These are phyloP conservation scores for Lentinula novae-zelandiae DNA, from an alignment of 1,284 basidiomycete genomes.

Conservation along the genomic window DNA sequence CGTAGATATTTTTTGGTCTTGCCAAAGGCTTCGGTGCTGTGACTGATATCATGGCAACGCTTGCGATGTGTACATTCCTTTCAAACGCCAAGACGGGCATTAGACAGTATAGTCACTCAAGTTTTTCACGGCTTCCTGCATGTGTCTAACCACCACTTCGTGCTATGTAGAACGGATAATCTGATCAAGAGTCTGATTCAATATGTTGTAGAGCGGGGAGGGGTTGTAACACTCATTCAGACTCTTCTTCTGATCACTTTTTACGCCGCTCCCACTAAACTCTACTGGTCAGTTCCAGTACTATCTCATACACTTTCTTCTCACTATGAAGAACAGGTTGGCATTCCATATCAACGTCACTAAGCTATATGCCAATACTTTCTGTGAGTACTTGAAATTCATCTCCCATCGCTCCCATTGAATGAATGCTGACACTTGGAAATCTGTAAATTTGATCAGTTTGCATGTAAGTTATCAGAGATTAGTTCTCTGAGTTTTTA, in stretches of 20 bases:
- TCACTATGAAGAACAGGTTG: not conserved
- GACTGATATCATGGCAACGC: slow-evolving; percentile 39
- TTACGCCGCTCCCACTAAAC: slow-evolving; percentile 19
- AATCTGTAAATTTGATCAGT: slow-evolving; percentile 3
- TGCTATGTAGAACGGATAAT: slow-evolving; percentile 27
- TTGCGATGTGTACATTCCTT: slow-evolving; percentile 37
- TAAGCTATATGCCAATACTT: slow-evolving; percentile 26
- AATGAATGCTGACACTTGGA: not conserved
- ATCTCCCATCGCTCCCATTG: not conserved
- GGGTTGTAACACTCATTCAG: slow-evolving; percentile 23
- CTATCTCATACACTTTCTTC: not conserved
- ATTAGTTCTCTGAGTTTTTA: not conserved
- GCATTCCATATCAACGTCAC: slow-evolving; percentile 25
- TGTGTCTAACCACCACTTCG: no score
- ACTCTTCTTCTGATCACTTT: slow-evolving; percentile 23
- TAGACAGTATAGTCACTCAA: slow-evolving; percentile 22
- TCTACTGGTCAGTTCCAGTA: slow-evolving; percentile 19
- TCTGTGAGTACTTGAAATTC: slow-evolving; percentile 18
- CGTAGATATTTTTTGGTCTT: slow-evolving; percentile 36
- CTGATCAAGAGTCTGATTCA: slow-evolving; percentile 31
- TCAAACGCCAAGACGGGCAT: slow-evolving; percentile 31
- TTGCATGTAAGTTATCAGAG: slow-evolving; percentile 14
- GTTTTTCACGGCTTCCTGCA: no score
- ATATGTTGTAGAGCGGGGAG: slow-evolving; percentile 24
- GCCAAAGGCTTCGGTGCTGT: slow-evolving; percentile 39